These are phyloP conservation scores for Gossypium stocksii DNA, from an alignment of 345 rosid genomes.

Conservation along the genomic window DNA sequence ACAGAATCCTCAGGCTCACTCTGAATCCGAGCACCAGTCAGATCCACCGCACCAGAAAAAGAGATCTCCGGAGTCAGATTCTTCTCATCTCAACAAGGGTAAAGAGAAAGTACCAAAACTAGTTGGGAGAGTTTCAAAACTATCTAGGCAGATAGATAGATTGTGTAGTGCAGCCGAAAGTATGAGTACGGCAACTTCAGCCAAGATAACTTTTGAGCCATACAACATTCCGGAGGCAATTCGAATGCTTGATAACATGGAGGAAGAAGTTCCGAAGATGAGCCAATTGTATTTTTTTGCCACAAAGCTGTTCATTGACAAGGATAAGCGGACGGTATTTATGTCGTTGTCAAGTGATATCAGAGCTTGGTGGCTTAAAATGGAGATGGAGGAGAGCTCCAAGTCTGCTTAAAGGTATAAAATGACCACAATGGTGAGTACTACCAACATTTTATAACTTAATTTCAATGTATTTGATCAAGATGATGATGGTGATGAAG, in stretches of 20 bases:
- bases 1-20: conserved; percentile 14
- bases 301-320: conserved; percentile 6
- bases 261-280: conserved; percentile 12
- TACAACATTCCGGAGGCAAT: conserved; percentile 8
- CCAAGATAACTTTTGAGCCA: conserved; percentile 1
- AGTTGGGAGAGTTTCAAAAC: conserved; percentile 4
- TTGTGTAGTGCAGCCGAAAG: conserved; percentile 15
- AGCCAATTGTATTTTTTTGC: conserved; percentile 11
- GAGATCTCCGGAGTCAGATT: conserved; percentile 2
- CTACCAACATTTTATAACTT: not conserved
- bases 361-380: conserved; percentile 17
- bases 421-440: too few relatives aligned
- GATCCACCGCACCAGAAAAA: not conserved
- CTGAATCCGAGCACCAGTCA: conserved; percentile 12
- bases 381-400: conserved; percentile 14
- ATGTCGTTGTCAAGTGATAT: conserved; percentile 3
- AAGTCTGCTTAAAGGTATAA: not conserved
- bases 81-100: conserved; percentile 13
- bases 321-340: conserved; percentile 10
- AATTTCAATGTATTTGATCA: not conserved
- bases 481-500: not conserved
- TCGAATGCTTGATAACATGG: conserved; percentile 10
- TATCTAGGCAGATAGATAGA: conserved; percentile 15
- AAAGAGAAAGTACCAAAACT: conserved; percentile 15
- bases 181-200: conserved; percentile 10